Base-by-base conservation (phyloP, 192 early-diverging fungal genomes). In the Allomyces macrogynus region DNA sequence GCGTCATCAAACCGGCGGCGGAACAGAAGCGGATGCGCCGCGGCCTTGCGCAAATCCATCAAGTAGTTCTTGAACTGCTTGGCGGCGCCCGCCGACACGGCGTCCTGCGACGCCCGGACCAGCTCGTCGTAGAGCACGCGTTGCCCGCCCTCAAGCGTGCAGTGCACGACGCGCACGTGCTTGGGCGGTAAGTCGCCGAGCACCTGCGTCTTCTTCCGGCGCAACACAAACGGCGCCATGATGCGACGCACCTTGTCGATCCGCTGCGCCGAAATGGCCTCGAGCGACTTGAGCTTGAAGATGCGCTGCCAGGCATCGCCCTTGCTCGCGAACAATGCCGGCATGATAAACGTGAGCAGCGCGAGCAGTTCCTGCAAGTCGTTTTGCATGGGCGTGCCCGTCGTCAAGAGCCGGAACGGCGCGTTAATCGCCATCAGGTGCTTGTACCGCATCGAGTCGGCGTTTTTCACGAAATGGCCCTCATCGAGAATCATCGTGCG, bases 391-490 rank as follows among this genome's bases (percentile, higher is more conserved):
- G 86, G 86, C 14, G 93, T 96, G 54, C 91, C 91, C 0, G 89
- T 95, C 3, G 93, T 72, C 32, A 95, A 68, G 9, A 88, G 65
- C 10, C 84, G 72, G 66, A 86, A 87, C 12, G 76, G 74, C 1
- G 79, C 73, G 25, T 75, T 66, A 61, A 83, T 78, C 44, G 76
- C 71, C 78, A 83, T 89, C 57, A 94, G 71, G 67, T 85, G 79
- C 65, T 88, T 85, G 74, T 90, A 90, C 12, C 92, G 73, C 23
- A 81, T 75, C 63, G 83, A 87, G 60, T 79, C 79, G 64, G 84
- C 86, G 72, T 95, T 95, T 75, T 95, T 95, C 64, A 95, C 75
- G 87, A 90, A 87, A 62, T 91, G 86, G 16, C 91, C 91, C 68
- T 95, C 92, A 70, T 95, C 92, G 26, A 95, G 72, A 60, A 95